Conservation (phyloP, 345 rosid genomes). For the Passiflora organensis region DNA sequence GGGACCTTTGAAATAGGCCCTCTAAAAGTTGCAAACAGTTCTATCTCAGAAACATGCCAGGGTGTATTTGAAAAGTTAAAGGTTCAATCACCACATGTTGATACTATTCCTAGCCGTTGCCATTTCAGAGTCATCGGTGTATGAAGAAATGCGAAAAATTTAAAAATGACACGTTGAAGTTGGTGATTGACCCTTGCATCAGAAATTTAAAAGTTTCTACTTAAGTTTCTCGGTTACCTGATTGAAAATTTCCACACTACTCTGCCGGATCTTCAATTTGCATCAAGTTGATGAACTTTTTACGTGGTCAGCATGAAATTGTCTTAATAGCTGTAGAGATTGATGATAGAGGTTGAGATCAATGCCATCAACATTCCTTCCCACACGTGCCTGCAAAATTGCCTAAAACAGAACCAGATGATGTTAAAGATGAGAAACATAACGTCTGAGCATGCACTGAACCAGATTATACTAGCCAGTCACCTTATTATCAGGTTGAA, state of each 20-base stretch:
- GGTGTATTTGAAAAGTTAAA: too few relatives aligned
- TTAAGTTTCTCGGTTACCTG: too few relatives aligned
- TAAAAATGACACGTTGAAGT: too few relatives aligned
- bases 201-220: too few relatives aligned
- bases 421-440: too few relatives aligned
- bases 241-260: not conserved
- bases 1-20: not conserved
- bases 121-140: too few relatives aligned
- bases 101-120: too few relatives aligned
- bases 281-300: slow-evolving; percentile 15
- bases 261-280: not conserved
- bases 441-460: not conserved
- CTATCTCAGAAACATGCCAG: too few relatives aligned
- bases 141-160: too few relatives aligned
- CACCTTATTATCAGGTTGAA: slow-evolving; percentile 54
- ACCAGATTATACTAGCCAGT: not conserved
- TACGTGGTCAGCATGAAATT: slow-evolving; percentile 41
- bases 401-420: slow-evolving; percentile 36
- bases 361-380: slow-evolving; percentile 75
- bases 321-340: slow-evolving; percentile 51
- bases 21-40: too few relatives aligned
- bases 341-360: slow-evolving; percentile 71
- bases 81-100: too few relatives aligned
- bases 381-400: slow-evolving; percentile 65
- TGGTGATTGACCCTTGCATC: too few relatives aligned